Conservation (phyloP, 208 protist species). For the Trypanosoma boissoni region DNA sequence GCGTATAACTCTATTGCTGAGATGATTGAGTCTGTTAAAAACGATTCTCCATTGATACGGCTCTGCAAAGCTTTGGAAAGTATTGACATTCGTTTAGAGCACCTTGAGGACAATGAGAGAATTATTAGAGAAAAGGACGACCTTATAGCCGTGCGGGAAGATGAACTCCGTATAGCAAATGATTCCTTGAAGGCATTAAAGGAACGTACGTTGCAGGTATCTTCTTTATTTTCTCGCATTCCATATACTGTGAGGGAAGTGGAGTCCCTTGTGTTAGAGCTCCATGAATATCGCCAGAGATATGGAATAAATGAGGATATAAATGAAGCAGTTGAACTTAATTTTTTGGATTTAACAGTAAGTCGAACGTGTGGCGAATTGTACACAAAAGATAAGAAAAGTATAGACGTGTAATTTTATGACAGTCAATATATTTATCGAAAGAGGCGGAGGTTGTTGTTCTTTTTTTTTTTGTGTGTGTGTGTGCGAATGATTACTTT, state of each 20-base stretch:
- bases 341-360: conserved; percentile 20
- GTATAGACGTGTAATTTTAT: too few relatives aligned
- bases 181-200: conserved; percentile 15
- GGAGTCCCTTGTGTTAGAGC: conserved; percentile 25
- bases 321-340: conserved; percentile 22
- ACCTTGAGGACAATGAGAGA: conserved; percentile 1
- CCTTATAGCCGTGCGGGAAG: conserved; percentile 26
- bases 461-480: conserved; percentile 20
- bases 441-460: too few relatives aligned
- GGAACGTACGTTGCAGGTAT: conserved; percentile 8
- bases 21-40: conserved; percentile 3
- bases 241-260: conserved; percentile 28
- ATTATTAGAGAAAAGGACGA: conserved; percentile 31
- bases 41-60: conserved; percentile 1
- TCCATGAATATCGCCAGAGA: conserved; percentile 27
- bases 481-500: conserved; percentile 10
- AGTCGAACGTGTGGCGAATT: not conserved
- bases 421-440: too few relatives aligned
- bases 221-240: conserved; percentile 24
- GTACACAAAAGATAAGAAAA: too few relatives aligned
- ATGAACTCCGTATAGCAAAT: conserved; percentile 27
- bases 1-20: conserved; percentile 11
- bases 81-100: conserved; percentile 8
- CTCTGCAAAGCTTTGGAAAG: not conserved
- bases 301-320: conserved; percentile 28